These are phyloP conservation scores for Fusarium tuaranense DNA, from an alignment of 2,329 filamentous ascomycete species.

Conservation along the genomic window DNA sequence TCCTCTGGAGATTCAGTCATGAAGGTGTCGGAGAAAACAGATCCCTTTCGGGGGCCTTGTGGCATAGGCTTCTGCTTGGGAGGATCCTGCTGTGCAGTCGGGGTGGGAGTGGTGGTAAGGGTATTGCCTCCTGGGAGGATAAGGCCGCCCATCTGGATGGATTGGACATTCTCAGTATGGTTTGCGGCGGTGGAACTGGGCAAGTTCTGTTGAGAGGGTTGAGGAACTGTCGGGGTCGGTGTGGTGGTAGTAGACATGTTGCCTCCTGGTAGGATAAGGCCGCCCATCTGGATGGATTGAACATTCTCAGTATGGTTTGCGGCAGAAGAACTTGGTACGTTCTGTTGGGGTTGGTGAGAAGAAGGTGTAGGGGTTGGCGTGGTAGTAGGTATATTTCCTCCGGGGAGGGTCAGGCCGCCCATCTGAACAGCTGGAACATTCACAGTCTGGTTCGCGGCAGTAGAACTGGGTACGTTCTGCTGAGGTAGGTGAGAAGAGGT, in stretches of 20 bases:
- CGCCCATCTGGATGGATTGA: not conserved
- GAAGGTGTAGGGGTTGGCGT: not conserved
- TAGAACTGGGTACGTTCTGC: not conserved
- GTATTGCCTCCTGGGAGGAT: constrained; percentile 2
- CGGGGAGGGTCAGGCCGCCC: too few species aligned
- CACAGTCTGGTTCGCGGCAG: too few species aligned
- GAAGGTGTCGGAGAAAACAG: not conserved
- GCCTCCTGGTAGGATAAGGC: not conserved
- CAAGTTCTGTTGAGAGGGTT: not conserved
- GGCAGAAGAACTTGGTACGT: too few species aligned
- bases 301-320: not conserved
- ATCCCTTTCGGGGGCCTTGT: not conserved
- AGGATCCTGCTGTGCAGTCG: not conserved
- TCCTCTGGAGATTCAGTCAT: not conserved
- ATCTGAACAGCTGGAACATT: too few species aligned
- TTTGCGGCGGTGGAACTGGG: not conserved
- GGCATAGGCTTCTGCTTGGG: not conserved
- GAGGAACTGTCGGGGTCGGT: not conserved
- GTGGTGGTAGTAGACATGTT: not conserved
- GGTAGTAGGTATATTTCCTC: too few species aligned
- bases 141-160: constrained; percentile 11
- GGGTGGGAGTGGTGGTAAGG: not conserved
- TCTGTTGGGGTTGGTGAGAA: not conserved
- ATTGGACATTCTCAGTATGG: not conserved
- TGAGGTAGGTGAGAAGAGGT: not conserved